A percentile compares a stretch with the other conserved stretches of the same genome.
phyloP scores from a whole-genome alignment of 2,329 filamentous ascomycete species.

The Graphiopsis chlorocephala region DNA sequence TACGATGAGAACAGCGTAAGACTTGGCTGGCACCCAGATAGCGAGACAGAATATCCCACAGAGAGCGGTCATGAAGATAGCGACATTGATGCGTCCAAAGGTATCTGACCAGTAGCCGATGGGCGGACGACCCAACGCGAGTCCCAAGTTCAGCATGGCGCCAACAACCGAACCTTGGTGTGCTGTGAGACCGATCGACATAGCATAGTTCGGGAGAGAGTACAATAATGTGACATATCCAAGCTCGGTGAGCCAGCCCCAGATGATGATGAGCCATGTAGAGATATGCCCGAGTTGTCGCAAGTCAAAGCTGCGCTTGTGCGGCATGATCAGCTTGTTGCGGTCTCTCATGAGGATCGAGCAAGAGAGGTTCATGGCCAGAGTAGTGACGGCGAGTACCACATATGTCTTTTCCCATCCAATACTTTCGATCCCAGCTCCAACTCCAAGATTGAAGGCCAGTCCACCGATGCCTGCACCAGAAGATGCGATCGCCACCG shows the following conservation, averaged over 20 bases:
- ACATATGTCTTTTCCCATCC: neutral
- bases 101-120: conserved; percentile 25
- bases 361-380: conserved; percentile 56
- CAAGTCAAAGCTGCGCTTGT: conserved; percentile 20
- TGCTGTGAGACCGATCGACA: neutral
- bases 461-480: conserved; percentile 72
- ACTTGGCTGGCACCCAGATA: conserved; percentile 26
- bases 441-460: conserved; percentile 62
- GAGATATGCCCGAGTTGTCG: conserved; percentile 21
- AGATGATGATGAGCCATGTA: conserved; percentile 23
- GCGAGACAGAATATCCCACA: conserved; percentile 26
- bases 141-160: conserved; percentile 27
- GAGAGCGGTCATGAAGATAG: conserved; percentile 23
- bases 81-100: conserved; percentile 28
- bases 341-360: conserved; percentile 62
- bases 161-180: conserved; percentile 19
- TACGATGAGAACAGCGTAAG: conserved; percentile 23
- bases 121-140: conserved; percentile 26
- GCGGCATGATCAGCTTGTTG: conserved; percentile 22
- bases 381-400: neutral
- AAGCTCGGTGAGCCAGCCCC: conserved; percentile 26
- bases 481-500: conserved; percentile 62
- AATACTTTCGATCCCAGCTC: conserved; percentile 60
- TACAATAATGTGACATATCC: conserved; percentile 27
- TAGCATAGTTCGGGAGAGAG: conserved; percentile 27